Evolutionary conservation across 306 rosid genomes (phyloP).

Genomic region (Sesbania bispinosa): DNA sequence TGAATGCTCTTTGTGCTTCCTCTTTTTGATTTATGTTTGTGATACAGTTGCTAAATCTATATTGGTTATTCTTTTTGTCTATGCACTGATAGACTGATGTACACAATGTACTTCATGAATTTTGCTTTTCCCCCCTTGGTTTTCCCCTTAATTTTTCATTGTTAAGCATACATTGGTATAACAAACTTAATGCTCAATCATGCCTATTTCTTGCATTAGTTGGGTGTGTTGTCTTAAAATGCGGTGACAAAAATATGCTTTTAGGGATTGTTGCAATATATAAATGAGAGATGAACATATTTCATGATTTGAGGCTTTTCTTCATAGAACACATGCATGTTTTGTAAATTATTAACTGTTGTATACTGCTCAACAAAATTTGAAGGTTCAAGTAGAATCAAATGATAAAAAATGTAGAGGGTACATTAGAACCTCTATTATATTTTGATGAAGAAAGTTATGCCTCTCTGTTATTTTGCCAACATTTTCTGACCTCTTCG

Average conservation of each 20-base stretch:
- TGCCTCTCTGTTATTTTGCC: background rate
- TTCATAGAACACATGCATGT: background rate
- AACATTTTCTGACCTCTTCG: background rate
- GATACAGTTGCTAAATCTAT: background rate
- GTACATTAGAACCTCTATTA: background rate
- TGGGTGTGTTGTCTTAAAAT: background rate
- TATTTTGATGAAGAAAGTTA: too few relatives aligned
- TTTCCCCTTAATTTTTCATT: background rate
- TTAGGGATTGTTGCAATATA: background rate
- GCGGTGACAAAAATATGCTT: background rate
- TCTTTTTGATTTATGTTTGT: constrained; percentile 5
- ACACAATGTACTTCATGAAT: background rate
- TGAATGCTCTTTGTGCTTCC: background rate
- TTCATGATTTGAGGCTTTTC: background rate
- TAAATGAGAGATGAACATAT: background rate
- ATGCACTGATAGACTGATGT: background rate
- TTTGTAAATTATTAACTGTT: background rate
- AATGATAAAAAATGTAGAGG: background rate
- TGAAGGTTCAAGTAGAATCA: background rate
- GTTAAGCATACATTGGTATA: constrained; percentile 3
- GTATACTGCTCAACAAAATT: background rate
- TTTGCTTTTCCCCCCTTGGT: background rate
- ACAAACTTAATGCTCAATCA: background rate
- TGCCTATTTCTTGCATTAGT: background rate
- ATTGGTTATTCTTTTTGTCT: background rate